Evolutionary conservation across 1,284 basidiomycete genomes (phyloP).

Genomic region (Leucoagaricus sp.): DNA sequence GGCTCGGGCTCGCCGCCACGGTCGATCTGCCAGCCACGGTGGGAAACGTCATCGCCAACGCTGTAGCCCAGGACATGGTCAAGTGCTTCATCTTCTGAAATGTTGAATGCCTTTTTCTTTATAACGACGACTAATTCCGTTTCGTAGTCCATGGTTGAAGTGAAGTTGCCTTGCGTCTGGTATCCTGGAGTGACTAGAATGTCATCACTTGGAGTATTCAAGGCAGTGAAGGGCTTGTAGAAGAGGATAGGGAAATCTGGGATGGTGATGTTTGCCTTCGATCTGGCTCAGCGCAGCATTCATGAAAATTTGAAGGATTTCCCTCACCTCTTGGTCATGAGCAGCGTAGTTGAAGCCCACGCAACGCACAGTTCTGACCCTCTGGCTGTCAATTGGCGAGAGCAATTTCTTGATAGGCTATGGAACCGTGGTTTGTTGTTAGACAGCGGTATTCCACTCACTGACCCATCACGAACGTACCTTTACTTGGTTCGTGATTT

Average conservation of each 20-base stretch:
- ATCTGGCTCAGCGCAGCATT: background rate
- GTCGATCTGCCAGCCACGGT: constrained; percentile 46
- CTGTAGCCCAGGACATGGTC: constrained; percentile 45
- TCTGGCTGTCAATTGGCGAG: constrained; percentile 35
- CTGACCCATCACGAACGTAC: constrained; percentile 1
- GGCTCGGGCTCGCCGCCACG: constrained; percentile 42
- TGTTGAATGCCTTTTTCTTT: constrained; percentile 44
- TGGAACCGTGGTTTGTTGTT: background rate
- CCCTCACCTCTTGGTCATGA: constrained; percentile 33
- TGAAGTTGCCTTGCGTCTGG: constrained; percentile 44
- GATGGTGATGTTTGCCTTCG: constrained; percentile 32
- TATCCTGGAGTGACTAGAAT: constrained; percentile 40
- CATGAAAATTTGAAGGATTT: background rate
- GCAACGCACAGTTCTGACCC: constrained; percentile 35
- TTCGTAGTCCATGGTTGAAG: constrained; percentile 44
- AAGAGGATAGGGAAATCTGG: constrained; percentile 38
- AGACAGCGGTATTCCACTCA: background rate
- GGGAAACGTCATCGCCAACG: constrained; percentile 43
- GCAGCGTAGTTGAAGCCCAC: constrained; percentile 43
- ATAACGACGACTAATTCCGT: constrained; percentile 47
- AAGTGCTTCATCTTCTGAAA: constrained; percentile 43
- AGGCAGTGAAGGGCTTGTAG: constrained; percentile 43
- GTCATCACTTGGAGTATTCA: constrained; percentile 38
- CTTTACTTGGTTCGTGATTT: constrained; percentile 37
- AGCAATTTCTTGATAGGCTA: constrained; percentile 38